Evolutionary conservation across 768 basidiomycete species (phyloP).

Genomic region (Pilatotrama ljubarskyi): DNA sequence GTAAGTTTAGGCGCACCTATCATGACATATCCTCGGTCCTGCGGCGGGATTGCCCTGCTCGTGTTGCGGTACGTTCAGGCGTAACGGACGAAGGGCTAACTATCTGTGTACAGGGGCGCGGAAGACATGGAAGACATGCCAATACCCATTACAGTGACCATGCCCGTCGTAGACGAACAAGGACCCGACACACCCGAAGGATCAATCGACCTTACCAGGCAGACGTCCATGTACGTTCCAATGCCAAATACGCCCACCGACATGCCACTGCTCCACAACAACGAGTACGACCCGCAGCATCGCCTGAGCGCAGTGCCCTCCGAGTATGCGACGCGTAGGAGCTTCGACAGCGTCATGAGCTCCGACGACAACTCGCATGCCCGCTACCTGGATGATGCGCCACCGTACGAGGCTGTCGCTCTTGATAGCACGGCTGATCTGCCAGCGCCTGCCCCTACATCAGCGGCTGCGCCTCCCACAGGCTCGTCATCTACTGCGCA

Average conservation of each 20-base stretch:
- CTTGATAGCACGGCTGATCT: slow-evolving; percentile 33
- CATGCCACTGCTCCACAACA: slow-evolving; percentile 44
- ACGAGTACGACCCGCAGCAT: slow-evolving; percentile 11
- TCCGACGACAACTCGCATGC: slow-evolving; percentile 32
- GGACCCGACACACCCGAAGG: slow-evolving; percentile 10
- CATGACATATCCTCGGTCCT: background rate
- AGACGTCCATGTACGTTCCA: slow-evolving; percentile 33
- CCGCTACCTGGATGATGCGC: slow-evolving; percentile 59
- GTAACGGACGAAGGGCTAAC: too few relatives aligned
- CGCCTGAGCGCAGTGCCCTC: background rate
- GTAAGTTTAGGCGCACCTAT: slow-evolving; percentile 31
- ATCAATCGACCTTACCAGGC: slow-evolving; percentile 11
- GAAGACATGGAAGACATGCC: slow-evolving; percentile 54
- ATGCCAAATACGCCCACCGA: slow-evolving; percentile 43
- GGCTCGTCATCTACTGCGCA: background rate
- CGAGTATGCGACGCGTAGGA: slow-evolving; percentile 14
- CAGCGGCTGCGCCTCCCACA: slow-evolving; percentile 5
- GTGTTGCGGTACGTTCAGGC: background rate
- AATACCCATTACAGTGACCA: slow-evolving; percentile 40
- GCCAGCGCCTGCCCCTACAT: background rate
- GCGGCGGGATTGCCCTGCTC: background rate
- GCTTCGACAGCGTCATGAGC: slow-evolving; percentile 21
- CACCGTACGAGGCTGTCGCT: slow-evolving; percentile 55
- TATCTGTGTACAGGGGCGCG: slow-evolving; percentile 40
- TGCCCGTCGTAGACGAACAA: slow-evolving; percentile 32